Conservation (phyloP, 2,329 filamentous ascomycete genomes). For the Boeremia exigua region DNA sequence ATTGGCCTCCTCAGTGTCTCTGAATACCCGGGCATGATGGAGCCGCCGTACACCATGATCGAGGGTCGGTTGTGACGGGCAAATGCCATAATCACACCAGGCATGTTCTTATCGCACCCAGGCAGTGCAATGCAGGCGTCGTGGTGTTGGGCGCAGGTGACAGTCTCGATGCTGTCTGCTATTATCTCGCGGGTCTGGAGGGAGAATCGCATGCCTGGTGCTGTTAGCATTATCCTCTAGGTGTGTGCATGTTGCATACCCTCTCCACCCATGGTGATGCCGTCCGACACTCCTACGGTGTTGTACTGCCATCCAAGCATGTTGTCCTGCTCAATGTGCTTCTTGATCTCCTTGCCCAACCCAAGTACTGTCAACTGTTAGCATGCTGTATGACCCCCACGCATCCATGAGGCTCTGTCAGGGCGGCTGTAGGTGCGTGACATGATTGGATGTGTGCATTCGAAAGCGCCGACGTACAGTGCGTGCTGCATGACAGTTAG, state of each 20-base stretch:
- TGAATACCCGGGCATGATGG: conserved; percentile 87
- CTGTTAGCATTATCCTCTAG: neutral
- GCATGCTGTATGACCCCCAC: conserved; percentile 18
- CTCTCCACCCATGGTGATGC: conserved; percentile 94
- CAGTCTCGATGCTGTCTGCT: conserved; percentile 90
- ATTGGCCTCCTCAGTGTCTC: conserved; percentile 76
- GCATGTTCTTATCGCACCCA: conserved; percentile 98
- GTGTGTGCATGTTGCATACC: conserved; percentile 55
- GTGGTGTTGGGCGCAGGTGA: conserved; percentile 89
- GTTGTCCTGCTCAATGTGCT: conserved; percentile 75
- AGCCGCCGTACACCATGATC: conserved; percentile 94
- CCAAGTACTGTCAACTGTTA: conserved; percentile 69
- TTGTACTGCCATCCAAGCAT: conserved; percentile 97
- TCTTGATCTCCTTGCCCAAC: conserved; percentile 86
- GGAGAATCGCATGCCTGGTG: conserved; percentile 86
- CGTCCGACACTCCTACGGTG: conserved; percentile 87
- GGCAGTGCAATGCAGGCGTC: conserved; percentile 94
- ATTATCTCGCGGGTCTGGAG: conserved; percentile 91
- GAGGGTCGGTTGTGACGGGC: conserved; percentile 90
- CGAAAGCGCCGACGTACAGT: conserved; percentile 47
- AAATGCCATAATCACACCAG: conserved; percentile 87
- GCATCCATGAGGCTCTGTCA: conserved; percentile 17
- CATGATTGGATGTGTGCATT: neutral
- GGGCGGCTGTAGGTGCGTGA: neutral
- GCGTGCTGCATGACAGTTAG: conserved; percentile 53